Percentiles rank a stretch among this genome's conserved stretches.
These are phyloP conservation scores for Fennellomyces sp. DNA, from an alignment of 371 early-diverging fungal genomes.

Conservation along the genomic window DNA sequence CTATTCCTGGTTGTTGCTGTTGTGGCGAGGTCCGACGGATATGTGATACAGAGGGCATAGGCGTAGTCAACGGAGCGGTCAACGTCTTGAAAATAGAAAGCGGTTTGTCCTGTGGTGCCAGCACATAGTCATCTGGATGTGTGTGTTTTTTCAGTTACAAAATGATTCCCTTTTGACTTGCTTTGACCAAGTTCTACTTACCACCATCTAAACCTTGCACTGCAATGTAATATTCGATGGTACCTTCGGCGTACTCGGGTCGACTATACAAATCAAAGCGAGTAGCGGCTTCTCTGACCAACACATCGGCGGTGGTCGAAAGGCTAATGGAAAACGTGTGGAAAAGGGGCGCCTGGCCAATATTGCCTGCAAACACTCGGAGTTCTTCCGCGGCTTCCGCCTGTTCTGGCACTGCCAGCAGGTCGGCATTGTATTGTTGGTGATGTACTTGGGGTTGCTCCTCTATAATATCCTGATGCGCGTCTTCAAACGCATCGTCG, in stretches of 20 bases:
- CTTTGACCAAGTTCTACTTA: constrained; percentile 16
- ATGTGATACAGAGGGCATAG: constrained; percentile 50
- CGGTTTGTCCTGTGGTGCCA: constrained; percentile 60
- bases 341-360: constrained; percentile 54
- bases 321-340: constrained; percentile 50
- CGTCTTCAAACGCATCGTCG: constrained; percentile 13
- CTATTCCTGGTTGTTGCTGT: constrained; percentile 8
- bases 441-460: not conserved
- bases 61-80: constrained; percentile 63
- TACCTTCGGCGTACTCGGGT: constrained; percentile 22
- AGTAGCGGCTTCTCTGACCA: constrained; percentile 47
- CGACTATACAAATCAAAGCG: constrained; percentile 28
- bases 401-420: not conserved
- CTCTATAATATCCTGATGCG: constrained; percentile 1
- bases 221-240: constrained; percentile 53
- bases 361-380: constrained; percentile 64
- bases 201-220: constrained; percentile 65
- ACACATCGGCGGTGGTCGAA: constrained; percentile 53
- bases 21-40: constrained; percentile 32
- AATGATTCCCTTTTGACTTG: not conserved
- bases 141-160: not conserved
- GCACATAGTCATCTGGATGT: constrained; percentile 53
- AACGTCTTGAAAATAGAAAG: constrained; percentile 61
- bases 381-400: constrained; percentile 14
- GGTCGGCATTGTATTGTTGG: not conserved